Base-by-base conservation (phyloP, 2,329 filamentous ascomycete species). In the Fusarium agapanthi region DNA sequence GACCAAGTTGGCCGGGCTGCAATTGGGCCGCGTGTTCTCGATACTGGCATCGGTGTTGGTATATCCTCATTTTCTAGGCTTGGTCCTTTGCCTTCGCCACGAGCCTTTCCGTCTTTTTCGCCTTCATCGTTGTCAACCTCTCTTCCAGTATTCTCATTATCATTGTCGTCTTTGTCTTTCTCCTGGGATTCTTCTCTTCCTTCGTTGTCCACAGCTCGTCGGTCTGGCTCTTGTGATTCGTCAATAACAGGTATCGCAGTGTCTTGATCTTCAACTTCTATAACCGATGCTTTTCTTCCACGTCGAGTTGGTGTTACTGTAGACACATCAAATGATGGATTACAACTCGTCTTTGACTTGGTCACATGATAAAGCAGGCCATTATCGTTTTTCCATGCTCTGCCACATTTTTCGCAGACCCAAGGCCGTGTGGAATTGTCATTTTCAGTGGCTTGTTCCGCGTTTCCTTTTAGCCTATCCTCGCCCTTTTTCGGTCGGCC, bases 301-400 rank as follows among this genome's bases (percentile, higher is more conserved):
- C 70, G 75, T 20, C 69, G 75, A 32, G 59, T 56, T 28, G 68
- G 63, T 10, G 65, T 59, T 24, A 66, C 58, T 14, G 69, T 37
- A 26, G 53, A 61, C 40, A 68, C 61, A 22, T 80, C 81, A 26
- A 75, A 81, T 26, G 76, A 78, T 5, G 88, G 85, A 71, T 90
- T 90, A 75, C 88, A 90, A 20, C 83, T 28, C 7, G 86, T 86
- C 65, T 82, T 82, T 3, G 88, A 87, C 73, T 89, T 90, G 38
- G 85, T 86, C 20, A 86, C 79, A 69, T 90, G 88, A 74, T 90
- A 90, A 56, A 89, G 88, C 22, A 90, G 80, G 1, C 88, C 88
- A 50, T 88, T 81, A 38, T 87, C 82, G 57, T 90, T 90, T 77
- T 89, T 89, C 88, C 88, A 90, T 16, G 79, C 80, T 7, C 84